Percentiles rank a stretch among this genome's conserved stretches.
Conservation (phyloP, 179 eudicot genomes). For the Beta lomatogona region DNA sequence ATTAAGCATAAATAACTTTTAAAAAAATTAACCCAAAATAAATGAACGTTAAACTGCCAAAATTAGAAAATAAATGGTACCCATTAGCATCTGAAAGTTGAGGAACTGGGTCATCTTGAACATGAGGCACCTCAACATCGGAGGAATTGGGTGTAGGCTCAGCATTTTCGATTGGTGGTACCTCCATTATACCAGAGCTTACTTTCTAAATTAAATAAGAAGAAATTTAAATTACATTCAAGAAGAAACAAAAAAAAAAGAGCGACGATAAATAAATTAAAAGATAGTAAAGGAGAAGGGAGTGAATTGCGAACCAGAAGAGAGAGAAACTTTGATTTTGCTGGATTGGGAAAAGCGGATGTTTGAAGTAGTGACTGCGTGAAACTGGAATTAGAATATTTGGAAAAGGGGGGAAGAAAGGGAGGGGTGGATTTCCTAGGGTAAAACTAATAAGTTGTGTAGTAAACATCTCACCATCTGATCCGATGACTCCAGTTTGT, state of each 20-base stretch:
- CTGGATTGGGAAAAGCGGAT: too few relatives aligned
- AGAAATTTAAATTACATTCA: not conserved
- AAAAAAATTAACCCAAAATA: not conserved
- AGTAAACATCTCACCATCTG: too few relatives aligned
- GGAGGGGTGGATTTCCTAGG: too few relatives aligned
- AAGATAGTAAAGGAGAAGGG: too few relatives aligned
- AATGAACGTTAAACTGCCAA: not conserved
- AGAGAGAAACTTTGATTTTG: too few relatives aligned
- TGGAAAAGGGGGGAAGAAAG: too few relatives aligned
- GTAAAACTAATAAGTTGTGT: too few relatives aligned
- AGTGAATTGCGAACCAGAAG: too few relatives aligned
- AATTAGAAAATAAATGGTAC: slow-evolving; percentile 24
- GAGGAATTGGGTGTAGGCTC: slow-evolving; percentile 22
- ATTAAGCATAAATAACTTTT: not conserved
- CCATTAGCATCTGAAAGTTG: slow-evolving; percentile 32
- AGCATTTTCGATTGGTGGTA: slow-evolving; percentile 28
- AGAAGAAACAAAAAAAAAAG: not conserved
- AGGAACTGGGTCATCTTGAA: slow-evolving; percentile 26
- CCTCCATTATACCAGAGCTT: slow-evolving; percentile 11
- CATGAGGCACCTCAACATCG: slow-evolving; percentile 26
- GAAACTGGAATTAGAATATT: too few relatives aligned
- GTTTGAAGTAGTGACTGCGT: too few relatives aligned
- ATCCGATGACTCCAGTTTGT: too few relatives aligned
- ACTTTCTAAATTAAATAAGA: not conserved
- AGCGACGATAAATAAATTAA: not conserved